Percentiles rank a stretch among this genome's conserved stretches.
These are phyloP conservation scores for Desmodesmus armatus DNA, from an alignment of 139 green algal genomes.

Conservation along the genomic window DNA sequence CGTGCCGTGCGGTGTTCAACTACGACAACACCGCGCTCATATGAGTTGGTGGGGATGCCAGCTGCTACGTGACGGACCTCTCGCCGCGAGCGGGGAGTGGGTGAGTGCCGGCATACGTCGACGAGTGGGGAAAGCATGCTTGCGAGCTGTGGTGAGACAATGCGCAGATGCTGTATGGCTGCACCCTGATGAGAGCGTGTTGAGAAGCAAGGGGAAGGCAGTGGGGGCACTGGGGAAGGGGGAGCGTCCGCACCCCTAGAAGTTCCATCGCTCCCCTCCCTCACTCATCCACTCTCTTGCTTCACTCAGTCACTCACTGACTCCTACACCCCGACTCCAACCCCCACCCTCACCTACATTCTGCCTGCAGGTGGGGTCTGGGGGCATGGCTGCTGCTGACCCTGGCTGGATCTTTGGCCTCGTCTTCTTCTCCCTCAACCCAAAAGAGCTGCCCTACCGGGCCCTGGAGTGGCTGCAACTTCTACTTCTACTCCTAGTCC, in stretches of 20 bases:
- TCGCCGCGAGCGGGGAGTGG: not conserved
- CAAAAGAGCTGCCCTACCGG: not conserved
- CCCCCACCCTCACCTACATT: too few species aligned
- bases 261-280: too few species aligned
- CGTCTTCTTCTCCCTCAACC: not conserved
- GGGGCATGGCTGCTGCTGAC: not conserved
- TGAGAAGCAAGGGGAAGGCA: not conserved
- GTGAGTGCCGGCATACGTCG: not conserved
- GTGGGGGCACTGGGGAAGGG: too few species aligned
- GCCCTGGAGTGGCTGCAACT: not conserved
- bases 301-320: not conserved
- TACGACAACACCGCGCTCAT: slow-evolving; percentile 30
- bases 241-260: too few species aligned
- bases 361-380: not conserved
- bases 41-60: slow-evolving; percentile 47
- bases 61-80: slow-evolving; percentile 46
- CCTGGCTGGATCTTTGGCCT: not conserved
- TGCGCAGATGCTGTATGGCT: not conserved
- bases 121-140: not conserved
- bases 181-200: not conserved
- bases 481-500: not conserved
- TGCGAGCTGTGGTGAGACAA: not conserved
- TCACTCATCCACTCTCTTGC: not conserved
- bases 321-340: too few species aligned
- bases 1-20: slow-evolving; percentile 12